A percentile compares a stretch with the other conserved stretches of the same genome.
phyloP scores from a whole-genome alignment of 2,329 filamentous ascomycete genomes.

The Orbilia brochopaga region DNA sequence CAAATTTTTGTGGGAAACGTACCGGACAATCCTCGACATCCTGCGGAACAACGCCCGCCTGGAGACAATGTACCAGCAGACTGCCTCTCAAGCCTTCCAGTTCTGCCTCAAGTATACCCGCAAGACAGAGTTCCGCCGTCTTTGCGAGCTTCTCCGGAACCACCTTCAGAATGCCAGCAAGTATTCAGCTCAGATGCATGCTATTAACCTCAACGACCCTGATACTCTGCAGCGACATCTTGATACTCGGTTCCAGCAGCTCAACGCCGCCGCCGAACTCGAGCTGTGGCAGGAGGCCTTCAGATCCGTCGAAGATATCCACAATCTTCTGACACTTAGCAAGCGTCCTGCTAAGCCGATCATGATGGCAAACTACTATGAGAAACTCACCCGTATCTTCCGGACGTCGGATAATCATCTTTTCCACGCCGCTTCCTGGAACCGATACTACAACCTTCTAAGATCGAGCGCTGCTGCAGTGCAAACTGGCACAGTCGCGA shows the following conservation, averaged over 20 bases:
- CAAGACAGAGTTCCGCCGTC: conserved; percentile 98
- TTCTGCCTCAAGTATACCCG: conserved; percentile 98
- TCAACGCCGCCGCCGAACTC: conserved; percentile 96
- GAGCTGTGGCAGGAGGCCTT: conserved; percentile 99
- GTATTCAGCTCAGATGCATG: conserved; percentile 98
- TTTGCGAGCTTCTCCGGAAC: conserved; percentile 97
- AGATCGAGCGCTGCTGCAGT: conserved; percentile 85
- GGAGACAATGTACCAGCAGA: conserved; percentile 97
- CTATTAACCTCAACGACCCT: conserved; percentile 96
- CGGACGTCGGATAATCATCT: conserved; percentile 99
- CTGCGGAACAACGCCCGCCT: conserved; percentile 98
- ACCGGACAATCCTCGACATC: conserved; percentile 96
- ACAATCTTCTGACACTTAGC: conserved; percentile 94
- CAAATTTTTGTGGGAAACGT: conserved; percentile 99
- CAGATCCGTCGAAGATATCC: conserved; percentile 98
- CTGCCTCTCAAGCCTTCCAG: conserved; percentile 96
- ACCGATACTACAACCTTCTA: conserved; percentile 93
- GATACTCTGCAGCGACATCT: conserved; percentile 97
- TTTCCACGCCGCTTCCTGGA: conserved; percentile 98
- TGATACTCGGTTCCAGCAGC: conserved; percentile 96
- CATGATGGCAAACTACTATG: conserved; percentile 99
- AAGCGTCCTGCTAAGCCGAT: conserved; percentile 98
- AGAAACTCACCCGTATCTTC: conserved; percentile 98
- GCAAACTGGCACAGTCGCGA: conserved; percentile 82
- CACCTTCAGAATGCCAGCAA: conserved; percentile 99